phyloP scores from a whole-genome alignment of 306 rosid genomes.

The Cicer bijugum region DNA sequence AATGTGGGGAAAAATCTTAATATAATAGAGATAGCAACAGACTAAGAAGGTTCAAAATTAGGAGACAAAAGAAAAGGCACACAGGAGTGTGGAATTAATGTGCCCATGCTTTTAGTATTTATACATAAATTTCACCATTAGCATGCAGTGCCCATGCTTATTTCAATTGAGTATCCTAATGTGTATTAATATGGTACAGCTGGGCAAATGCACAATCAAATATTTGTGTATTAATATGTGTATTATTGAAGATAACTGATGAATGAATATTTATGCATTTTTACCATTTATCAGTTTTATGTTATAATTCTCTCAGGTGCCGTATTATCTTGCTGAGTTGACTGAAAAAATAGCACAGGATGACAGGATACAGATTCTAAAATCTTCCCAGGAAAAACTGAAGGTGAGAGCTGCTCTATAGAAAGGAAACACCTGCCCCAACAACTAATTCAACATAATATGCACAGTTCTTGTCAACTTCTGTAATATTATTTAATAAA shows the following conservation, averaged over 20 bases:
- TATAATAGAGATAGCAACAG: background rate
- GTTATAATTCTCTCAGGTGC: constrained; percentile 60
- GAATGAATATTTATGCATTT: background rate
- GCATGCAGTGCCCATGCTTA: background rate
- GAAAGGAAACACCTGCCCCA: background rate
- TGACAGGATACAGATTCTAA: constrained; percentile 76
- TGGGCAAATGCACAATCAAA: constrained; percentile 18
- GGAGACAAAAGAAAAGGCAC: background rate
- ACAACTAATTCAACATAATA: constrained; percentile 9
- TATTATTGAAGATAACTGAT: constrained; percentile 16
- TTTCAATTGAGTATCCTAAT: constrained; percentile 14
- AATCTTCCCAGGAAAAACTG: constrained; percentile 75
- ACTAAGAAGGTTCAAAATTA: background rate
- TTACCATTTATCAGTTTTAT: constrained; percentile 22
- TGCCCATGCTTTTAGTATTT: no score
- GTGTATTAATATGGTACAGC: constrained; percentile 18
- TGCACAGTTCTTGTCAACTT: background rate
- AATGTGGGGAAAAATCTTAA: background rate
- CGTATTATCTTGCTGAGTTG: constrained; percentile 89
- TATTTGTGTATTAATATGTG: background rate
- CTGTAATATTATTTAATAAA: background rate
- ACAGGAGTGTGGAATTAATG: background rate
- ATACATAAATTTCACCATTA: constrained; percentile 6
- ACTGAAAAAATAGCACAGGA: constrained; percentile 74
- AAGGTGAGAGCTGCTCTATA: constrained; percentile 58